Evolutionary conservation across 2,329 filamentous ascomycete species (phyloP), one percentile per base, ranked within the genome.

Genomic region (Fusarium floridanum): DNA sequence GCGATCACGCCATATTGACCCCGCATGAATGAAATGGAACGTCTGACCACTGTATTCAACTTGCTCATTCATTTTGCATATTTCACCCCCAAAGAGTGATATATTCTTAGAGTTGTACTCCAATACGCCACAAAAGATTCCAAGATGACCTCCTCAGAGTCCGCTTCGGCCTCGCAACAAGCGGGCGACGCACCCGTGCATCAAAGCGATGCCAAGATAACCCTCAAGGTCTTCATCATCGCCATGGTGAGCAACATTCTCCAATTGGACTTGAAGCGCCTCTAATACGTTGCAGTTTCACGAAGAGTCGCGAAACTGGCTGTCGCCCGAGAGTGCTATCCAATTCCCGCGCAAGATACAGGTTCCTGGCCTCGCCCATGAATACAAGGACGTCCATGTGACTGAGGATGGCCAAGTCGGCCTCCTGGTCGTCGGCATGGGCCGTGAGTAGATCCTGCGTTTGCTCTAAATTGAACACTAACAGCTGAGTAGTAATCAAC

Each of bases 351-450:
- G 48, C 10, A 74, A 70, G 8, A 29, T 75, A 16, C 27, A 53
- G 0, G 61, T 74, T 29, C 72, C 72, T 8, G 72, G 72, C 14
- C 37, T 75, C 11, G 68, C 72, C 0, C 66, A 68, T 7, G 72
- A 72, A 0, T 74, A 74, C 1, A 66, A 75, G 1, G 20, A 74
- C 0, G 55, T 75, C 9, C 72, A 74, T 8, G 45, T 75, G 0
- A 72, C 61, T 0, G 53, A 72, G 0, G 43, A 60, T 1, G 72
- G 72, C 2, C 29, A 74, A 6, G 56, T 67, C 20, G 65, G 61
- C 3, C 68, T 74, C 3, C 10, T 74, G 20, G 72, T 74, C 3
- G 72, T 74, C 6, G 72, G 72, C 4, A 74, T 69, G 20, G 72
- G 68, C 2, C 29, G 72, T 74, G 48, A 53, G 72, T 1, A 39